phyloP scores from a whole-genome alignment of 139 green algal species.

The Pseudopediastrum boryanum region DNA sequence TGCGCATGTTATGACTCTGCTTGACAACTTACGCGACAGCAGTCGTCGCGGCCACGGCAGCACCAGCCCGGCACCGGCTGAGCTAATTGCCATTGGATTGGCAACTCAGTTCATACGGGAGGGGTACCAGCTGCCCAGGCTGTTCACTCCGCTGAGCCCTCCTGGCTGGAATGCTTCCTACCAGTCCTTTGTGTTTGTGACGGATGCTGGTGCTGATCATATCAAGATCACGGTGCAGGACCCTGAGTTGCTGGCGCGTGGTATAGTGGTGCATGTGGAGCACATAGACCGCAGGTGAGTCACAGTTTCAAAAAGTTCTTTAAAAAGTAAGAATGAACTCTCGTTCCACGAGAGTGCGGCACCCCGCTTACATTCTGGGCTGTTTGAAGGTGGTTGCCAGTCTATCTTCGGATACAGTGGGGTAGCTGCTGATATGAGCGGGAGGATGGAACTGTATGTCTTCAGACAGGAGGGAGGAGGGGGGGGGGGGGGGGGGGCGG shows the following conservation, averaged over 20 bases:
- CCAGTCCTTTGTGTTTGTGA: slow-evolving; percentile 22
- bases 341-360: too few relatives aligned
- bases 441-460: too few relatives aligned
- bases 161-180: slow-evolving; percentile 1
- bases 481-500: too few relatives aligned
- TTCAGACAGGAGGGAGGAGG: too few relatives aligned
- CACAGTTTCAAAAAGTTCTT: too few relatives aligned
- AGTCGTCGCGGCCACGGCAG: not conserved
- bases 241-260: not conserved
- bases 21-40: not conserved
- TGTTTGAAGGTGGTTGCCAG: too few relatives aligned
- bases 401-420: too few relatives aligned
- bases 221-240: slow-evolving; percentile 14
- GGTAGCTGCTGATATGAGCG: too few relatives aligned
- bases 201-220: slow-evolving; percentile 1
- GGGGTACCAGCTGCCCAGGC: not conserved
- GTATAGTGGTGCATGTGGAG: slow-evolving; percentile 7
- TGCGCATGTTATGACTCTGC: not conserved
- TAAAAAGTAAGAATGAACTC: too few relatives aligned
- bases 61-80: not conserved
- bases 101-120: not conserved
- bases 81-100: slow-evolving; percentile 11
- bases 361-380: too few relatives aligned
- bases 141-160: not conserved
- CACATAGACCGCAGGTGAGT: slow-evolving; percentile 10